Conservation (phyloP, 495 filamentous ascomycete genomes). For the Oidiodendron maius region DNA sequence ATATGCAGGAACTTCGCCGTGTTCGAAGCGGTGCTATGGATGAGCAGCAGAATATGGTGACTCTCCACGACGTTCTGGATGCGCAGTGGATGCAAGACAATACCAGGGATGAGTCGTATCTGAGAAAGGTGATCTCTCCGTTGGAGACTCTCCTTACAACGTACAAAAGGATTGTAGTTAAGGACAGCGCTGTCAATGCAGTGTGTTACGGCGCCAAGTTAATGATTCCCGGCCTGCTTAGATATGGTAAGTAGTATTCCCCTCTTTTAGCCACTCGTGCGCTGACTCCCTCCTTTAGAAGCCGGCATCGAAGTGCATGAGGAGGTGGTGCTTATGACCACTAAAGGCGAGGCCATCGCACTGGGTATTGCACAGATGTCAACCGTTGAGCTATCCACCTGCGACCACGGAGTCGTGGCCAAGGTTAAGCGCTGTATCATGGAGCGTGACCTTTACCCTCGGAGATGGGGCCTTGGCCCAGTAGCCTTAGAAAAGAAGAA, state of each 20-base stretch:
- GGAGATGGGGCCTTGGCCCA: conserved; percentile 90
- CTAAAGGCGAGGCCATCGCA: conserved; percentile 96
- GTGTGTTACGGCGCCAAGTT: conserved; percentile 98
- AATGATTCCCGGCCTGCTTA: conserved; percentile 90
- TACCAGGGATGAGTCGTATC: conserved; percentile 77
- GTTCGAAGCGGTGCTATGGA: conserved; percentile 93
- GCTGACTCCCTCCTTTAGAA: conserved; percentile 45
- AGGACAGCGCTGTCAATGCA: conserved; percentile 88
- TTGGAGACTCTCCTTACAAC: conserved; percentile 84
- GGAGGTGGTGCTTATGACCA: conserved; percentile 95
- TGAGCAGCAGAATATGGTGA: conserved; percentile 81
- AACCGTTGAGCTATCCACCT: conserved; percentile 82
- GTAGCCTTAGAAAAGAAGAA: conserved; percentile 95
- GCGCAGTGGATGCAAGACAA: conserved; percentile 94
- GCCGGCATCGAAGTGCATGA: conserved; percentile 80
- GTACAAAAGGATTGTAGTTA: conserved; percentile 95
- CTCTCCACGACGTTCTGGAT: conserved; percentile 91
- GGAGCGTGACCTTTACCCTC: conserved; percentile 95
- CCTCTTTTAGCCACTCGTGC: conserved; percentile 10
- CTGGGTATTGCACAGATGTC: conserved; percentile 95
- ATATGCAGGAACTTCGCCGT: conserved; percentile 97
- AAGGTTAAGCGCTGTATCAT: conserved; percentile 98
- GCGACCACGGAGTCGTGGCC: conserved; percentile 93
- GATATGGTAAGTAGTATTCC: conserved; percentile 50
- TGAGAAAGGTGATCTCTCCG: conserved; percentile 82